Conservation (phyloP, 495 filamentous ascomycete species). For the Penicillium tannophilum region DNA sequence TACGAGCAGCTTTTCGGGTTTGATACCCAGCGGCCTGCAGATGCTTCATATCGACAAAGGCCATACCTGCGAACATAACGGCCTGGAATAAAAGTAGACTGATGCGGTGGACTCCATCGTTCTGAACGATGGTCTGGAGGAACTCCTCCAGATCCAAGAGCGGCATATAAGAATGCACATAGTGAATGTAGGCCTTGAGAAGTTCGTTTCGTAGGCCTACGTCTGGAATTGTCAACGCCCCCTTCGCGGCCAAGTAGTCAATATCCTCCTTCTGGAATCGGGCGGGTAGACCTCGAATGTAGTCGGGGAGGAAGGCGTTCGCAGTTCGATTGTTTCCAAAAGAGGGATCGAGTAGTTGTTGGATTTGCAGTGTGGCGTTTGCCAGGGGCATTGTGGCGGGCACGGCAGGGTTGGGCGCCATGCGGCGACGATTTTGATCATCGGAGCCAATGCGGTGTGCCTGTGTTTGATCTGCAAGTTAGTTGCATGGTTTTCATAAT, state of each 20-base stretch:
- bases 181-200: slow-evolving; percentile 75
- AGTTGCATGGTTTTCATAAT: background rate
- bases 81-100: slow-evolving; percentile 81
- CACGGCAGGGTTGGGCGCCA: slow-evolving; percentile 43
- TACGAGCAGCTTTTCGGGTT: slow-evolving; percentile 72
- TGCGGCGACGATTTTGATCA: slow-evolving; percentile 35
- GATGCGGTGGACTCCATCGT: slow-evolving; percentile 67
- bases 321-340: slow-evolving; percentile 34
- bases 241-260: slow-evolving; percentile 72
- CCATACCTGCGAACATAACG: slow-evolving; percentile 78
- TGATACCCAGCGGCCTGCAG: slow-evolving; percentile 70
- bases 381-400: slow-evolving; percentile 41
- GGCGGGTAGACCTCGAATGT: slow-evolving; percentile 71
- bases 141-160: slow-evolving; percentile 77
- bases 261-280: slow-evolving; percentile 74
- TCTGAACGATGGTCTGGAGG: slow-evolving; percentile 62
- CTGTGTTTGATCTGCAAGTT: slow-evolving; percentile 42
- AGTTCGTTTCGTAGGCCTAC: slow-evolving; percentile 70
- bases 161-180: slow-evolving; percentile 90
- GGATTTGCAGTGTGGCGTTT: slow-evolving; percentile 43
- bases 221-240: slow-evolving; percentile 70
- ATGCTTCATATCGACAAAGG: slow-evolving; percentile 72
- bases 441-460: slow-evolving; percentile 36
- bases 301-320: slow-evolving; percentile 58
- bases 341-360: slow-evolving; percentile 42